Percentiles rank a stretch among this genome's conserved stretches.
phyloP scores from a whole-genome alignment of 139 green algal species.

The Tetradesmus lagerheimii region DNA sequence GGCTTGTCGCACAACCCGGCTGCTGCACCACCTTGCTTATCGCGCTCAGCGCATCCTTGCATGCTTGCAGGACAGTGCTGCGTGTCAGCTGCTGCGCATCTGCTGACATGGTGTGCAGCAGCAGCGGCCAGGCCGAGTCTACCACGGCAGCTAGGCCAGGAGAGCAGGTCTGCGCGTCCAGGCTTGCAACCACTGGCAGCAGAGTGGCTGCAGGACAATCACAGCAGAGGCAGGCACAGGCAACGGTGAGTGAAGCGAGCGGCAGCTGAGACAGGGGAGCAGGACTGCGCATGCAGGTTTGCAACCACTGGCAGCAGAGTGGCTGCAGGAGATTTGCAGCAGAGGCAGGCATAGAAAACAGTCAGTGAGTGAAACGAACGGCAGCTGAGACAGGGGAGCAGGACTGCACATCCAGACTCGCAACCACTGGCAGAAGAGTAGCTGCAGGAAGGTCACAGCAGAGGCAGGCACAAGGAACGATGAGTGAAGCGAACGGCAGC shows the following conservation, averaged over 20 bases:
- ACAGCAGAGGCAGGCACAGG: not conserved
- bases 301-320: no score
- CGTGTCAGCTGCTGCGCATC: not conserved
- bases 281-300: no score
- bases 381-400: no score
- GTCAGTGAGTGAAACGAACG: no score
- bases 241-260: no score
- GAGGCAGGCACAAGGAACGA: no score
- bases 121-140: constrained; percentile 3
- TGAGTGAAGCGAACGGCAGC: no score
- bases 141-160: not conserved
- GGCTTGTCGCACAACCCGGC: not conserved
- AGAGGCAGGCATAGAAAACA: not conserved
- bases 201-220: not conserved
- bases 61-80: not conserved
- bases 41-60: not conserved
- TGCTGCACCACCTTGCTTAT: not conserved
- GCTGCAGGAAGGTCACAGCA: no score
- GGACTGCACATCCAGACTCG: not conserved
- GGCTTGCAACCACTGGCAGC: not conserved
- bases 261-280: no score
- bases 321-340: not conserved
- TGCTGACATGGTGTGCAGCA: constrained; percentile 6
- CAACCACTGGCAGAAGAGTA: no score
- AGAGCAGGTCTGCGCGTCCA: not conserved